Evolutionary conservation across 2,329 filamentous ascomycete genomes (phyloP).

Genomic region (Paecilomyces fulvus): DNA sequence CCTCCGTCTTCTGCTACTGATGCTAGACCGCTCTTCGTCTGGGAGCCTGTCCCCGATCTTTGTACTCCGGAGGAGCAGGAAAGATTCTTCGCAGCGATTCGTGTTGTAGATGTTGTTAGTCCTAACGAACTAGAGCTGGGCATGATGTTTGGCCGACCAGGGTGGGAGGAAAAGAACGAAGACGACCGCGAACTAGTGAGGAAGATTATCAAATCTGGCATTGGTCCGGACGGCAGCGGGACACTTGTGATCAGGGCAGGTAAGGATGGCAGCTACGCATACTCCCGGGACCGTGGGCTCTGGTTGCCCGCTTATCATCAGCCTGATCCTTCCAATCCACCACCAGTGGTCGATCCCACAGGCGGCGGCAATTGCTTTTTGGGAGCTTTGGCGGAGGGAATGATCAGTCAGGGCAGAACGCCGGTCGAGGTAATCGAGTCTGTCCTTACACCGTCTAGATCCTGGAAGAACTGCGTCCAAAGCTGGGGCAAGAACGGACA

Average conservation of each 20-base stretch:
- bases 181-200: conserved; percentile 24
- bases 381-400: conserved; percentile 50
- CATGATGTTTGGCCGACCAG: conserved; percentile 62
- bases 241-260: conserved; percentile 50
- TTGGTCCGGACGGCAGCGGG: conserved; percentile 29
- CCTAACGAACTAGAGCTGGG: conserved; percentile 90
- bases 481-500: conserved; percentile 40
- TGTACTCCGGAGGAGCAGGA: conserved; percentile 60
- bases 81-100: conserved; percentile 45
- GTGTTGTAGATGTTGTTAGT: conserved; percentile 52
- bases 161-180: conserved; percentile 22
- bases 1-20: conserved; percentile 25
- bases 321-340: conserved; percentile 20
- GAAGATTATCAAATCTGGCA: conserved; percentile 27
- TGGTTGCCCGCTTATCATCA: conserved; percentile 75
- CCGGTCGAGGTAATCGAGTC: conserved; percentile 22
- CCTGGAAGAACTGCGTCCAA: conserved; percentile 36
- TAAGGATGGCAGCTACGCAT: conserved; percentile 49
- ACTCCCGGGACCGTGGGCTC: conserved; percentile 31
- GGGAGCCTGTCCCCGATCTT: conserved; percentile 90
- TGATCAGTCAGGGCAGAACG: conserved; percentile 37
- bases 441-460: conserved; percentile 42
- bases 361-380: conserved; percentile 91
- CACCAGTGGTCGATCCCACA: conserved; percentile 74
- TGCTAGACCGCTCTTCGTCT: conserved; percentile 67